Evolutionary conservation across 305 asterid species (phyloP), one percentile per base, ranked within the genome.

Genomic region (Fraxinus angustifolia): DNA sequence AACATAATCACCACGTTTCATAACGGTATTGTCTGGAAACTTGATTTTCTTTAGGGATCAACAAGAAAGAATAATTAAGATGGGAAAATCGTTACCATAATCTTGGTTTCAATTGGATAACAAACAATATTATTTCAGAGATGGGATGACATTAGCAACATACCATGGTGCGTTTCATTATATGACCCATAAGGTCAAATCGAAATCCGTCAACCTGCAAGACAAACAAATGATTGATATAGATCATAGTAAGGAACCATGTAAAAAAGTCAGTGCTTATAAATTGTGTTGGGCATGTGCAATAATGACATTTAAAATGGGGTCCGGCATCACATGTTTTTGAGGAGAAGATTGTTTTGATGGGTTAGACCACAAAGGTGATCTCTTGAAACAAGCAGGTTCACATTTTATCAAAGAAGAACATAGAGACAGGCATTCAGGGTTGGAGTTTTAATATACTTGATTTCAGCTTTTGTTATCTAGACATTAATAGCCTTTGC

Each of bases 171-270:
- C 82, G 88, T 85, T 96, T 94, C 99, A 96, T 96, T 77, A 96
- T 84, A 84, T 96, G 98, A 31, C 99, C 99, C 99, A 96, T 96
- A 77, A 96, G 93, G 88, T 96, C 99, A 89, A 96, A 96, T 62
- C 99, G 97, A 79, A 94, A 96, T 75, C 99, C 99, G 83, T 94
- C 99, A 89, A 96, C 96, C 99, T 96, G 97, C 85, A 86, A 84
- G 30, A 80, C 8, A 53, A 5, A 42, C 78, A 78, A 35, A 87
- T 58, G 73, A 71, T 85, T 84, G 82, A 17, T 35, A 74, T 30
- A 82, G 70, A 79, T 78, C 81, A 82, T 42, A 31, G 1, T 2
- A 40, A 34, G 74, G 62, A 70, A 79, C 30, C 72, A 28, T 77
- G n/a, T 72, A 3, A 82, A 83, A 78, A 48, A 72, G 73, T 12